Evolutionary conservation across 768 basidiomycete genomes (phyloP), one percentile per base, ranked within the genome.

Genomic region (Boletus patriciae): DNA sequence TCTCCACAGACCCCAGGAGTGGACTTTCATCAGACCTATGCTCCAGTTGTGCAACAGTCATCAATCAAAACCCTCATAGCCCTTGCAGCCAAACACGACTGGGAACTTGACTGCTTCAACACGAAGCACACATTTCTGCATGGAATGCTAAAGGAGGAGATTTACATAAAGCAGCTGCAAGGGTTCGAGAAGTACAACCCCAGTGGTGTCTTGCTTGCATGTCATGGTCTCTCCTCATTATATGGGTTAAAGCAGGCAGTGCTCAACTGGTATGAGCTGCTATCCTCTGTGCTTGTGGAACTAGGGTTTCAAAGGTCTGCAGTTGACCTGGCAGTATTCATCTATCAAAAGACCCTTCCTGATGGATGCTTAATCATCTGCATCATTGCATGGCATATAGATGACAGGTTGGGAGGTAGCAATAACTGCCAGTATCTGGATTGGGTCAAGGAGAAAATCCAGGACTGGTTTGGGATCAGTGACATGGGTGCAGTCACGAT

Each of bases 151-250:
- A 37, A 44, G 3, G 62, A 62, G 21, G 47, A 29, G 0, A 72
- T 80, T 0, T 78, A 74, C 43, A 76, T 79, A 71, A 42, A 55
- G 8, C 74, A 77, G 57, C 77, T 77, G 0, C 55, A 55, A 0
- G 69, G 72, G 0, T 77, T 70, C 46, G 46, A 69, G 10, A 66
- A 68, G 31, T 45, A 16, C 65, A 23, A 1, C 15, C 4, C 2
- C 1, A 2, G 0, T 3, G 33, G 42, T 0, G 5, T 4, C 7
- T 16, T 34, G 0, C 23, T 52, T 0, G 42, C 9, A 0, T 52
- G 50, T 9, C n/a, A 10, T 0, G 2, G 42, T 18, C 21, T 42
- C 1, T 18, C 23, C 1, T 49, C 44, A 0, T 25, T 54, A 0
- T 61, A 57, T 18, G 41, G 59, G 1, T 18, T 61, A 1, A 57